Conservation (phyloP, 352 stramenopile species). For the Phytophthora podocarpi region DNA sequence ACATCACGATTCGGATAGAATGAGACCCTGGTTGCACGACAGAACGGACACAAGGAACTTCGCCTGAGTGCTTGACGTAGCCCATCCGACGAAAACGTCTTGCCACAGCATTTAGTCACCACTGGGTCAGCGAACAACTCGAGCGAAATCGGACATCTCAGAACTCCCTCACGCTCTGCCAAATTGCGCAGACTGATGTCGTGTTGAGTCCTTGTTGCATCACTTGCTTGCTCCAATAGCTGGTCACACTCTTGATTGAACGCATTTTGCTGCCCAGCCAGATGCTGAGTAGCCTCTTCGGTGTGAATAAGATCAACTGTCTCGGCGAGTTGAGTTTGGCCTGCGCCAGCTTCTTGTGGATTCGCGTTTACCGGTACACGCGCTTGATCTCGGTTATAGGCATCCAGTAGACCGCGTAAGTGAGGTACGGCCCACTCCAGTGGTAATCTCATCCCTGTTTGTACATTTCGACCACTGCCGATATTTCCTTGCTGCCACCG, state of each 20-base stretch:
- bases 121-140: constrained; percentile 18
- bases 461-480: no score
- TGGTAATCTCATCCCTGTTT: no score
- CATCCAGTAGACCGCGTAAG: no score
- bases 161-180: constrained; percentile 4
- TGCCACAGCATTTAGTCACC: constrained; percentile 16
- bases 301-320: no score
- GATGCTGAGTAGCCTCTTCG: no score
- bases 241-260: not conserved
- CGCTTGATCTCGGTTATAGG: no score
- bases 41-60: constrained; percentile 11
- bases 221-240: constrained; percentile 6
- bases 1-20: constrained; percentile 10
- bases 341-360: no score
- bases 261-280: not conserved
- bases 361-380: no score
- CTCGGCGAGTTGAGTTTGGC: no score
- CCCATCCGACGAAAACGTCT: constrained; percentile 11
- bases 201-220: not conserved
- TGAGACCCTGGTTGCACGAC: not conserved
- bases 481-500: no score
- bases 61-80: not conserved
- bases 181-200: not conserved
- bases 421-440: no score
- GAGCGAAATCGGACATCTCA: constrained; percentile 26